Conservation (phyloP, 1,284 basidiomycete genomes). For the Schizophyllum amplum region DNA sequence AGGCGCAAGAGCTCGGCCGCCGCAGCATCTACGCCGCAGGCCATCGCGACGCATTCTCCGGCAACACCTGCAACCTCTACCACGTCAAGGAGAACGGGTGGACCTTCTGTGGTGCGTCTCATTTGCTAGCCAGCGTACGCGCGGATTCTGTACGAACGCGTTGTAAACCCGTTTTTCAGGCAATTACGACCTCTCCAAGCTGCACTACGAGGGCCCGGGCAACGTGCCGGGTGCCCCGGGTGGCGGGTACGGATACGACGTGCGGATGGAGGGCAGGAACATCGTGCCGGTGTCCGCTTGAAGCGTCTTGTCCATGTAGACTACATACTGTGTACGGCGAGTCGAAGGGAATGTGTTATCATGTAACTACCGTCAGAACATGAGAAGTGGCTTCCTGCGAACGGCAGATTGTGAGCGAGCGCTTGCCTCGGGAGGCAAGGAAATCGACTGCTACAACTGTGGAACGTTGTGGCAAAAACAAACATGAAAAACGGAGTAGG, state of each 20-base stretch:
- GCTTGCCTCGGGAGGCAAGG: too few species aligned
- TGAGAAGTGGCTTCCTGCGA: too few species aligned
- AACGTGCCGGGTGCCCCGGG: slow-evolving; percentile 49
- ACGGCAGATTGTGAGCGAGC: too few species aligned
- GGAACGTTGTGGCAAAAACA: too few species aligned
- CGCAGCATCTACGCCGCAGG: slow-evolving; percentile 96
- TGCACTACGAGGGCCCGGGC: slow-evolving; percentile 81
- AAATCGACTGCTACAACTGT: too few species aligned
- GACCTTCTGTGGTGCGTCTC: slow-evolving; percentile 76
- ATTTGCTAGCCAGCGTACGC: too few species aligned
- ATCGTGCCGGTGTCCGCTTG: background rate
- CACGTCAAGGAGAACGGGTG: slow-evolving; percentile 94
- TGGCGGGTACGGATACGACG: slow-evolving; percentile 68
- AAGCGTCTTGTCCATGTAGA: background rate
- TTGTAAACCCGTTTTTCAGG: slow-evolving; percentile 32
- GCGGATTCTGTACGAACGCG: background rate
- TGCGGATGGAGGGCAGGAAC: slow-evolving; percentile 40
- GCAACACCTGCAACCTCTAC: slow-evolving; percentile 94
- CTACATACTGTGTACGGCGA: background rate
- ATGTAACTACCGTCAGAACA: too few species aligned
- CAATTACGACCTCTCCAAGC: slow-evolving; percentile 72
- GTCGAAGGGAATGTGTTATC: background rate
- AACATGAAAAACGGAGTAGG: too few species aligned
- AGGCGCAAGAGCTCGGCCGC: slow-evolving; percentile 91
- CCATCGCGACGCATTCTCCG: slow-evolving; percentile 97